Evolutionary conservation across 495 filamentous ascomycete genomes (phyloP).

Genomic region (Penicillium pulvis): DNA sequence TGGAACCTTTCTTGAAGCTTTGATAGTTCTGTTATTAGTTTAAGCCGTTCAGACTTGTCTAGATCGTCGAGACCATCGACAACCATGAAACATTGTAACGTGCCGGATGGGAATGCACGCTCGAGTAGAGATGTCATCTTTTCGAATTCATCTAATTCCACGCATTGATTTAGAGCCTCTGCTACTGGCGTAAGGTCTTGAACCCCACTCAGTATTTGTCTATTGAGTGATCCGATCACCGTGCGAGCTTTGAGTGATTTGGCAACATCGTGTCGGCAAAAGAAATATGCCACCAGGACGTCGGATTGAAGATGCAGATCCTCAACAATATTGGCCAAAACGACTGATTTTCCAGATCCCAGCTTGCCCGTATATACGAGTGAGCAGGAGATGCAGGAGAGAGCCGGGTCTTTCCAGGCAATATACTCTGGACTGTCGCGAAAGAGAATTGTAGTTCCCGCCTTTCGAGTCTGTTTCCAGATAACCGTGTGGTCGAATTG

Average conservation of each 20-base stretch:
- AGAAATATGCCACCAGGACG: conserved; percentile 42
- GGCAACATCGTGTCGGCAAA: conserved; percentile 42
- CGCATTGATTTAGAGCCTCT: background rate
- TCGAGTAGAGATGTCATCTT: conserved; percentile 1
- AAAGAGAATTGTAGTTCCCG: conserved; percentile 38
- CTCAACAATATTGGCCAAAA: conserved; percentile 46
- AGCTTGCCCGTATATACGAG: conserved; percentile 43
- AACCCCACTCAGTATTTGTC: conserved; percentile 34
- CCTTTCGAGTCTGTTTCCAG: conserved; percentile 47
- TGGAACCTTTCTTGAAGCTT: conserved; percentile 6
- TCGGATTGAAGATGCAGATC: conserved; percentile 36
- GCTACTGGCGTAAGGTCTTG: background rate
- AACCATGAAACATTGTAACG: conserved; percentile 6
- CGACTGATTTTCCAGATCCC: conserved; percentile 45
- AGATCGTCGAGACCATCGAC: conserved; percentile 18
- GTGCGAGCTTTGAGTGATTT: conserved; percentile 40
- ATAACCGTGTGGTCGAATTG: conserved; percentile 41
- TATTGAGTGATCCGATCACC: conserved; percentile 40
- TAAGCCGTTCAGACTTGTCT: background rate
- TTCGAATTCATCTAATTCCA: background rate
- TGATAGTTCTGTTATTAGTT: background rate
- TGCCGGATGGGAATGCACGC: background rate
- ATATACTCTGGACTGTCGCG: conserved; percentile 27
- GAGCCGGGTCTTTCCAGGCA: conserved; percentile 33
- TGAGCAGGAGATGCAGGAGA: conserved; percentile 5